phyloP scores from a whole-genome alignment of 805 yeast species.

The Teunomyces kruisii region DNA sequence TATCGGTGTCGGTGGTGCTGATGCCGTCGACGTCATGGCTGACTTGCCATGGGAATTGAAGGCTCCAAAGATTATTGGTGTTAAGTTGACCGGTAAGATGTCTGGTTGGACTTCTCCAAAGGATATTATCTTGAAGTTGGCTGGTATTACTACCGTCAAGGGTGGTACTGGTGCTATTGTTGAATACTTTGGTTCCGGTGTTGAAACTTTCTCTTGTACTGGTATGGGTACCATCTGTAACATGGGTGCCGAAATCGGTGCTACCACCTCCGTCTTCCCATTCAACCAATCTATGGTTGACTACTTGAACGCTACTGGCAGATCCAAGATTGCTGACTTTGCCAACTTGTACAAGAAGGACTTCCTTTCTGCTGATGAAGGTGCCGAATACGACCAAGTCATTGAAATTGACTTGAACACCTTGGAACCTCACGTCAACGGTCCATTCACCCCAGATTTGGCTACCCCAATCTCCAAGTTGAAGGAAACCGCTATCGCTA shows the following conservation, averaged over 20 bases:
- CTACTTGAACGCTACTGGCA: constrained; percentile 79
- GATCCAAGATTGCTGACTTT: constrained; percentile 78
- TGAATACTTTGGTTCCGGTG: constrained; percentile 97
- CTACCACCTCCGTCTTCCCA: constrained; percentile 97
- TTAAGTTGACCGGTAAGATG: constrained; percentile 84
- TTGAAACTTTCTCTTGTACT: constrained; percentile 82
- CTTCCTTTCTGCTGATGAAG: constrained; percentile 80
- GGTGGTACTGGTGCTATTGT: constrained; percentile 98
- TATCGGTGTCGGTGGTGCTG: constrained; percentile 99
- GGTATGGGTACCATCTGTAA: constrained; percentile 99
- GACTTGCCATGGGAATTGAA: constrained; percentile 98
- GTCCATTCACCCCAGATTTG: constrained; percentile 98
- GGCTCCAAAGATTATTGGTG: constrained; percentile 95
- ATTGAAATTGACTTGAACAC: constrained; percentile 84
- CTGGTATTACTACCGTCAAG: constrained; percentile 90
- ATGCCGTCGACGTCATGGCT: constrained; percentile 96
- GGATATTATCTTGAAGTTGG: constrained; percentile 90
- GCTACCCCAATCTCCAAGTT: constrained; percentile 89
- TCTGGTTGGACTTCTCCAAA: constrained; percentile 97
- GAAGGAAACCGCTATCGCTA: constrained; percentile 64
- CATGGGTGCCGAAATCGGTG: constrained; percentile 99
- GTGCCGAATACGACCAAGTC: constrained; percentile 88
- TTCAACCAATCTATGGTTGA: constrained; percentile 75
- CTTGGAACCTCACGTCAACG: constrained; percentile 93
- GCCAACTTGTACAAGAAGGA: constrained; percentile 63